Percentiles rank a stretch among this genome's conserved stretches.
phyloP scores from a whole-genome alignment of 192 early-diverging fungal genomes.

The Cladochytrium replicatum region DNA sequence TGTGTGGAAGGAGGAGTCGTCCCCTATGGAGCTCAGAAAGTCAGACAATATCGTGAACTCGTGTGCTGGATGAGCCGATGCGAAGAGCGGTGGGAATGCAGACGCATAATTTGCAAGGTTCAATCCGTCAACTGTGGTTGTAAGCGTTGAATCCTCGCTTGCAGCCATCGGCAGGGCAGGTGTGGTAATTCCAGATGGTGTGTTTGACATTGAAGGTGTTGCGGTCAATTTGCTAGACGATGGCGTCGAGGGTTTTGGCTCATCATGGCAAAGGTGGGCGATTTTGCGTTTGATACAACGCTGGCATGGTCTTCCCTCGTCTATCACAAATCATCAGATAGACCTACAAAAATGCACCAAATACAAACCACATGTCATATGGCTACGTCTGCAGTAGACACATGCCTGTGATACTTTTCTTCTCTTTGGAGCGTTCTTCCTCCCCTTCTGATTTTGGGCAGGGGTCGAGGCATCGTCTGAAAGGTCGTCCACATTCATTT shows the following conservation, averaged over 20 bases:
- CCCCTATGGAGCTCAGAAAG: too few species aligned
- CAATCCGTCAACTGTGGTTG: too few species aligned
- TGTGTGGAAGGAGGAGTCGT: not conserved
- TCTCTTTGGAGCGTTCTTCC: too few species aligned
- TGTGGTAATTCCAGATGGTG: constrained; percentile 27
- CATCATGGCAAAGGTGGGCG: constrained; percentile 84
- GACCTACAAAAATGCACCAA: not conserved
- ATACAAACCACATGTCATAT: constrained; percentile 82
- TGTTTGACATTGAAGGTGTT: too few species aligned
- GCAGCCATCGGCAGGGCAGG: too few species aligned
- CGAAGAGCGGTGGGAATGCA: constrained; percentile 59
- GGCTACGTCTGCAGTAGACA: constrained; percentile 86
- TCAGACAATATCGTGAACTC: constrained; percentile 67
- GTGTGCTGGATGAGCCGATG: constrained; percentile 66
- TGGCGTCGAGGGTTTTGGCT: constrained; percentile 14
- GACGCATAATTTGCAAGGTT: constrained; percentile 18
- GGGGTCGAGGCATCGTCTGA: too few species aligned
- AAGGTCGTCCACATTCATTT: too few species aligned
- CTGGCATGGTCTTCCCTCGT: constrained; percentile 80
- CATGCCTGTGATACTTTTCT: constrained; percentile 61
- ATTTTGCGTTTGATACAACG: constrained; percentile 93
- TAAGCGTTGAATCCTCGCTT: too few species aligned
- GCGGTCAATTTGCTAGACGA: too few species aligned
- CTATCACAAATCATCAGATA: too few species aligned
- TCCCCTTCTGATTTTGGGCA: too few species aligned